Percentiles rank a stretch among this genome's conserved stretches.
Conservation (phyloP, 306 rosid species). For the Carpinus viminea region DNA sequence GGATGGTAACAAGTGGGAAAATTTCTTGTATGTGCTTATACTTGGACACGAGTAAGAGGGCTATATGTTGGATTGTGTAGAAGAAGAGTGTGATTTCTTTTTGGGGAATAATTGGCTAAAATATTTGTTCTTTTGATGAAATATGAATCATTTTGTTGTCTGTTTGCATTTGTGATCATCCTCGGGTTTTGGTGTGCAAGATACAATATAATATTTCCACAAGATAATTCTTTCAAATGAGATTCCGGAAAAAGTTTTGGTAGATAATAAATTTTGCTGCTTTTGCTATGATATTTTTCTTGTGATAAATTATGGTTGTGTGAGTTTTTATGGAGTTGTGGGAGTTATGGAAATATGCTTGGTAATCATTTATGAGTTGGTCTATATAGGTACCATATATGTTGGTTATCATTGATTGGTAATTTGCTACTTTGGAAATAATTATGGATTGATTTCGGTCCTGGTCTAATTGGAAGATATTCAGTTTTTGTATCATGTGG, state of each 20-base stretch:
- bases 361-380: background rate
- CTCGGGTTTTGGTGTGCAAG: background rate
- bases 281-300: conserved; percentile 4
- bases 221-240: background rate
- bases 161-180: background rate
- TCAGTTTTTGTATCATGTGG: background rate
- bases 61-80: no score
- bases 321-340: background rate
- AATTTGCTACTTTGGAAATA: background rate
- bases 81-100: no score
- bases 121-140: no score
- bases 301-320: background rate
- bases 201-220: background rate
- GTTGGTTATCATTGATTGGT: background rate
- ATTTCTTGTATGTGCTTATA: no score
- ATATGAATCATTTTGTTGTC: background rate
- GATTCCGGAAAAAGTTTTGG: background rate
- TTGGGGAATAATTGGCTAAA: no score
- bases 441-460: background rate
- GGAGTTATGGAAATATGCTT: background rate
- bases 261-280: background rate
- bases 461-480: background rate
- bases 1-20: no score
- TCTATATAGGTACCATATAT: background rate
- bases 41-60: no score